A percentile compares a stretch with the other conserved stretches of the same genome.
Conservation (phyloP, 495 filamentous ascomycete species). For the Daldinia childiae region DNA sequence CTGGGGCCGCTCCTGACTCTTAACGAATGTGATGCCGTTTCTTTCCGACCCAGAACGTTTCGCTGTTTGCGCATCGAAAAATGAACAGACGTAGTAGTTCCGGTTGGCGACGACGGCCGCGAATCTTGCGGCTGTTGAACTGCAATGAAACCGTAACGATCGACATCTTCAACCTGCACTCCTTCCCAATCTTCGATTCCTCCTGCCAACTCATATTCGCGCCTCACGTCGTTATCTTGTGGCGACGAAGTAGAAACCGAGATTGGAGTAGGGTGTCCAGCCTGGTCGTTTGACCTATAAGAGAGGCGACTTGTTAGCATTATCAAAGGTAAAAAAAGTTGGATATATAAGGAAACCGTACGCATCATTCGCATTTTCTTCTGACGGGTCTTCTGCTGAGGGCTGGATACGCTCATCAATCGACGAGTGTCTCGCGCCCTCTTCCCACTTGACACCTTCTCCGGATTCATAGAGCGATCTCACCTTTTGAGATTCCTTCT, state of each 20-base stretch:
- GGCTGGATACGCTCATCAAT: conserved; percentile 54
- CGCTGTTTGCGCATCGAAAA: conserved; percentile 50
- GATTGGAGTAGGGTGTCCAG: conserved; percentile 43
- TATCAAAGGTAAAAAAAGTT: conserved; percentile 35
- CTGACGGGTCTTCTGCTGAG: conserved; percentile 59
- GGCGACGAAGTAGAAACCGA: conserved; percentile 55
- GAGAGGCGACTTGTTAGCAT: conserved; percentile 42
- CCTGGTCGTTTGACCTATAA: conserved; percentile 39
- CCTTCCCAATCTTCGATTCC: conserved; percentile 97
- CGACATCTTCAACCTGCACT: conserved; percentile 84
- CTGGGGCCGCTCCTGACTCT: conserved; percentile 51
- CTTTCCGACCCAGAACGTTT: conserved; percentile 54
- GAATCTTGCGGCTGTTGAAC: conserved; percentile 51
- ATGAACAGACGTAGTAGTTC: conserved; percentile 43
- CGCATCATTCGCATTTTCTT: conserved; percentile 61
- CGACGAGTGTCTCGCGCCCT: conserved; percentile 60
- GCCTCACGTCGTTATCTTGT: conserved; percentile 49
- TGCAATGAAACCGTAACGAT: conserved; percentile 94
- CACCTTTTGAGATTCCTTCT: conserved; percentile 86
- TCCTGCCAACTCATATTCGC: conserved; percentile 68
- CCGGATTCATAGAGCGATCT: conserved; percentile 90
- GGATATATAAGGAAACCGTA: conserved; percentile 62
- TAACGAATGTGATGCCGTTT: conserved; percentile 50
- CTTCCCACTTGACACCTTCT: conserved; percentile 65
- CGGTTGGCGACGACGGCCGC: conserved; percentile 48